Evolutionary conservation across 2,329 filamentous ascomycete genomes (phyloP), one percentile per base, ranked within the genome.

Genomic region (Colletotrichum lindemuthianum): DNA sequence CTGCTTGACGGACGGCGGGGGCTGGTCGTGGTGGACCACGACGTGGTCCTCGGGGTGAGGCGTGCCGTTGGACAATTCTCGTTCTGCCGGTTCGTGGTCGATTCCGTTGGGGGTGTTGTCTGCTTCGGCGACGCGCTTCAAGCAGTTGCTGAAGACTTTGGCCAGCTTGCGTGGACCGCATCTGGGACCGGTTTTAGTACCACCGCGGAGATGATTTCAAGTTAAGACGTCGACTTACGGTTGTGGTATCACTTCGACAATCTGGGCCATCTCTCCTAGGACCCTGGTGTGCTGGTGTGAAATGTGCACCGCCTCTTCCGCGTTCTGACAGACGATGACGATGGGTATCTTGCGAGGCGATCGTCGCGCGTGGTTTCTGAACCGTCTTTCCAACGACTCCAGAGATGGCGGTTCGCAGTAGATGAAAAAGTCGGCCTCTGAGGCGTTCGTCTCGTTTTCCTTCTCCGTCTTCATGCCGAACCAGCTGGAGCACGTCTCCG

Each of bases 391-490:
- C 1, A 75, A 44, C 0, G 59, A 34, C 7, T 70, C 64, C 1
- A 70, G 48, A 0, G 73, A 69, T 0, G 73, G 73, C 0, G 73
- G 72, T 6, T 73, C 72, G 12, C 68, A 72, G 48, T 70, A 75
- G 1, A 75, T 13, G 13, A 67, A 70, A 12, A 76, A 52, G 13
- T 74, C 70, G 8, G 72, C 60, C 1, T 70, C 32, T 8, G 49
- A 40, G 0, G 54, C 41, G n/a, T 60, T 41, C 2, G 34, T 15
- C 1, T 59, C 63, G 2, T 48, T 12, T 70, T 65, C 69, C 8
- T 65, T 69, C 0, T 67, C 57, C 2, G 77, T 69, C 4, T 72
- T 68, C 72, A 79, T 75, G 1, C 70, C 71, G 41, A 78, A 78
- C 76, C 77, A 79, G 13, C 67, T 68, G 0, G 69, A 67, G 12